These are phyloP conservation scores for Daldinia eschscholtzii DNA, from an alignment of 2,329 filamentous ascomycete species.

Conservation along the genomic window DNA sequence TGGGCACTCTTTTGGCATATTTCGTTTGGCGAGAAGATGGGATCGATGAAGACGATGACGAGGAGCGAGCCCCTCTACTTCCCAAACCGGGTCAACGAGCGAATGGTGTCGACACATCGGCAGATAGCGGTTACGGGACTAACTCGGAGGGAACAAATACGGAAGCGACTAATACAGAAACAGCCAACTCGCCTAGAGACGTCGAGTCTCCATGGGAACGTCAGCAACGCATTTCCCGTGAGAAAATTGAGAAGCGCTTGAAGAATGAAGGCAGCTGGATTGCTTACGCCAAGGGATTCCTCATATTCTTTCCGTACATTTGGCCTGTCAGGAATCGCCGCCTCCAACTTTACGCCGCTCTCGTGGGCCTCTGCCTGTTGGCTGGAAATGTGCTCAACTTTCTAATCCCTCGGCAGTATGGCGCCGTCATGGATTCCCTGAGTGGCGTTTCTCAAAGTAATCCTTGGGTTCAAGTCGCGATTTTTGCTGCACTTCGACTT, in stretches of 20 bases:
- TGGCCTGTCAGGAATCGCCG: constrained; percentile 77
- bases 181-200: constrained; percentile 53
- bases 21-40: constrained; percentile 45
- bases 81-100: constrained; percentile 56
- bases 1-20: constrained; percentile 47
- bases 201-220: constrained; percentile 68
- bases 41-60: constrained; percentile 52
- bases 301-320: constrained; percentile 81
- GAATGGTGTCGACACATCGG: constrained; percentile 47
- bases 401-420: constrained; percentile 83
- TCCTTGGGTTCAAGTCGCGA: constrained; percentile 65
- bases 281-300: constrained; percentile 80
- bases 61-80: constrained; percentile 72
- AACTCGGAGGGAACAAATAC: constrained; percentile 57
- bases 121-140: constrained; percentile 59
- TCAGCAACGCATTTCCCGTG: constrained; percentile 65
- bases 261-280: constrained; percentile 82
- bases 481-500: constrained; percentile 66
- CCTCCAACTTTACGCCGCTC: constrained; percentile 75
- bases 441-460: constrained; percentile 62
- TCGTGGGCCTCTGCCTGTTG: constrained; percentile 77
- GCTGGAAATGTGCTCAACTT: constrained; percentile 79
- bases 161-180: constrained; percentile 51
- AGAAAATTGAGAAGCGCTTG: constrained; percentile 75
- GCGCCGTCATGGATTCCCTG: constrained; percentile 80